phyloP scores from a whole-genome alignment of 163 green algal genomes.

The Trebouxia gelatinosa region DNA sequence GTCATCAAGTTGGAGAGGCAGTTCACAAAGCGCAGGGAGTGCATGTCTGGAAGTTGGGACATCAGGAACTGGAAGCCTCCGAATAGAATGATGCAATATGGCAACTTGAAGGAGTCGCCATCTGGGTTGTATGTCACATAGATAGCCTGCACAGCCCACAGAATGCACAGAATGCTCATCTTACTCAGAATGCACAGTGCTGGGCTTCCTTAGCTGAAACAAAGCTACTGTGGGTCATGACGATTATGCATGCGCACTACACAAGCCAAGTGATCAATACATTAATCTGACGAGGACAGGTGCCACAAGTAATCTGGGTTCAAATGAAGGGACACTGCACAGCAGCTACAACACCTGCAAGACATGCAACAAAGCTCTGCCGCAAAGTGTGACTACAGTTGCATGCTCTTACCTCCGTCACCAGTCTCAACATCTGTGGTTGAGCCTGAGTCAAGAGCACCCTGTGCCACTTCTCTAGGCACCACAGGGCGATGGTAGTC shows the following conservation, averaged over 20 bases:
- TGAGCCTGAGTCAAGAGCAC: slow-evolving; percentile 1
- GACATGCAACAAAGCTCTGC: no score
- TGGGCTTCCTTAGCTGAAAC: no score
- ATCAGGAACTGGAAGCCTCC: slow-evolving; percentile 46
- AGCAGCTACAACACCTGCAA: no score
- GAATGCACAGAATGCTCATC: neutral
- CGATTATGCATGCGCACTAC: no score
- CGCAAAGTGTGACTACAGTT: no score
- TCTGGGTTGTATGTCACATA: slow-evolving; percentile 33
- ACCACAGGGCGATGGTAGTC: slow-evolving; percentile 67
- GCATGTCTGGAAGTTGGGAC: slow-evolving; percentile 49
- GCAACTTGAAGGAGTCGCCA: slow-evolving; percentile 35
- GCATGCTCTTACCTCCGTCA: slow-evolving; percentile 31
- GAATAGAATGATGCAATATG: slow-evolving; percentile 54
- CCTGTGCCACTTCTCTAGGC: slow-evolving; percentile 6
- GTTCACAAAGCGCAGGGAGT: slow-evolving; percentile 44
- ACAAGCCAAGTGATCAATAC: no score
- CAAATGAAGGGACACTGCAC: no score
- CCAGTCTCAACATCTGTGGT: slow-evolving; percentile 41
- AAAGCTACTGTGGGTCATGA: no score
- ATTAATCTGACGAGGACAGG: no score
- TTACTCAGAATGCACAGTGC: no score
- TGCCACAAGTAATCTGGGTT: no score
- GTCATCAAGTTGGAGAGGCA: slow-evolving; percentile 47
- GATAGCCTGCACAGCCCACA: slow-evolving; percentile 17